Evolutionary conservation across 345 rosid genomes (phyloP).

Genomic region (Eucalyptus coolabah): DNA sequence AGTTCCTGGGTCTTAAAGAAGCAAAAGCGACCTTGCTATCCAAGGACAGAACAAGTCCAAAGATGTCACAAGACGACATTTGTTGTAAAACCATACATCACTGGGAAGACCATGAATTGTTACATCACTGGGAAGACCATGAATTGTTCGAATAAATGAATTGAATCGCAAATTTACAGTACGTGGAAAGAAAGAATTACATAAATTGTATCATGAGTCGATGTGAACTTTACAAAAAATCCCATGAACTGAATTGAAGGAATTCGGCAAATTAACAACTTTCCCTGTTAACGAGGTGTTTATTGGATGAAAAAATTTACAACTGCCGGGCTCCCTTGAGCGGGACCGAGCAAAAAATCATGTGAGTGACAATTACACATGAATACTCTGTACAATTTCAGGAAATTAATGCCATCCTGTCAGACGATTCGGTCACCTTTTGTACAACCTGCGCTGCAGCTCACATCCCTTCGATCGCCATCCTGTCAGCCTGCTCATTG

Average conservation of each 20-base stretch:
- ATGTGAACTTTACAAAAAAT: not conserved
- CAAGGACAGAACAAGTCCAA: not conserved
- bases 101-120: too few relatives aligned
- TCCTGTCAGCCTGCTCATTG: not conserved
- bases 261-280: not conserved
- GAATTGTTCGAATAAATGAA: not conserved
- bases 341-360: constrained; percentile 25
- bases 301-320: constrained; percentile 39
- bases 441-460: not conserved
- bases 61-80: not conserved
- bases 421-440: not conserved
- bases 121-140: not conserved
- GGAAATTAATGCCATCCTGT: constrained; percentile 4
- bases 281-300: constrained; percentile 4
- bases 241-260: constrained; percentile 4
- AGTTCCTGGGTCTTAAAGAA: not conserved
- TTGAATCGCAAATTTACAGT: not conserved
- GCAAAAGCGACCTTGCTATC: not conserved
- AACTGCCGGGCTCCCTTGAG: constrained; percentile 6
- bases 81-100: not conserved
- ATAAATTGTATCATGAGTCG: not conserved
- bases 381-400: constrained; percentile 30
- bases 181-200: not conserved
- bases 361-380: constrained; percentile 11
- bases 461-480: constrained; percentile 8